Evolutionary conservation across 331 rosid species (phyloP).

Genomic region (Malus hybrid): DNA sequence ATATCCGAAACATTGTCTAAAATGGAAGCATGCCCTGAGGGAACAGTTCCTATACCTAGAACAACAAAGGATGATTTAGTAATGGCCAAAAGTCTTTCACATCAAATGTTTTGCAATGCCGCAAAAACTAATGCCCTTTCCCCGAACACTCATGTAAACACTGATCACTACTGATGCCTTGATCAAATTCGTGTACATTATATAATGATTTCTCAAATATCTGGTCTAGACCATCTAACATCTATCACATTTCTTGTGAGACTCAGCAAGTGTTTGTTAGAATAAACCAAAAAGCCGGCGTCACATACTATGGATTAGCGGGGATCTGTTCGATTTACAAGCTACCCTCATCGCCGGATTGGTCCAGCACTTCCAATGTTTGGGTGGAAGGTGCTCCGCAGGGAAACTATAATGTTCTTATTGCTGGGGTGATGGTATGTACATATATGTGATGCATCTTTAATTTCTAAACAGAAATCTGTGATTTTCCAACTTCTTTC

Average conservation of each 20-base stretch:
- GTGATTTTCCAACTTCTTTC: background rate
- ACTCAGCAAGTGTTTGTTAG: background rate
- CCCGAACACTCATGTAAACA: too few relatives aligned
- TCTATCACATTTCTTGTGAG: background rate
- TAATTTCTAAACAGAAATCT: too few relatives aligned
- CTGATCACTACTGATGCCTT: background rate
- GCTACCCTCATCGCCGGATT: background rate
- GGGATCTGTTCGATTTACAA: background rate
- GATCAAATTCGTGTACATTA: background rate
- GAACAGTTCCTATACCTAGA: too few relatives aligned
- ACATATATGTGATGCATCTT: background rate
- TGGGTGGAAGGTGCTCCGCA: background rate
- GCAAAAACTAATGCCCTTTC: too few relatives aligned
- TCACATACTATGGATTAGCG: background rate
- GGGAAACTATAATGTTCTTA: background rate
- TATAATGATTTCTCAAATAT: background rate
- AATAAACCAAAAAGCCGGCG: background rate
- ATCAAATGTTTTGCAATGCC: too few relatives aligned
- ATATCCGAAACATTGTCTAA: background rate
- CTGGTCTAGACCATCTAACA: background rate
- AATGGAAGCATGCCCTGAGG: background rate
- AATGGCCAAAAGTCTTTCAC: too few relatives aligned
- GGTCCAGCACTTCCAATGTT: background rate
- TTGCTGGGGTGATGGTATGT: background rate
- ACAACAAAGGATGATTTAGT: too few relatives aligned